Conservation (phyloP, 2,329 filamentous ascomycete species). For the Nothomitra cinnamomea region DNA sequence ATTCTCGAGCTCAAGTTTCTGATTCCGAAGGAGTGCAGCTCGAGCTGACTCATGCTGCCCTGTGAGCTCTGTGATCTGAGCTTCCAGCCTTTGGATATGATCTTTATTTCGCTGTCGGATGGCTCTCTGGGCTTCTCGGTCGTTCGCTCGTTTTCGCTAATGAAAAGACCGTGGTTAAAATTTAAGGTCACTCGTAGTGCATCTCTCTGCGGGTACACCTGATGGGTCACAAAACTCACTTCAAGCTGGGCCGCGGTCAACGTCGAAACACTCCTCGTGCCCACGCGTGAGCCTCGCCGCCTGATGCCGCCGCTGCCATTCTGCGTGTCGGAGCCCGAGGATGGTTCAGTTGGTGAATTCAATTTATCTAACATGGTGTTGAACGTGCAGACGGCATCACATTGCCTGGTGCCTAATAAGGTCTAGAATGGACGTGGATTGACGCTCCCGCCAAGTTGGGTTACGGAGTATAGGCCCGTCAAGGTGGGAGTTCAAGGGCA, state of each 20-base stretch:
- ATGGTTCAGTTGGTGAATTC: conserved; percentile 16
- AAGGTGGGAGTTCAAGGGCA: no score
- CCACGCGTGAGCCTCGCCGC: conserved; percentile 34
- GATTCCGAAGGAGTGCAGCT: background rate
- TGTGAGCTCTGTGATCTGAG: conserved; percentile 33
- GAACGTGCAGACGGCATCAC: background rate
- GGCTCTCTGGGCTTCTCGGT: conserved; percentile 41
- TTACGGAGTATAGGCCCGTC: no score
- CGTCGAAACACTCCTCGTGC: conserved; percentile 38
- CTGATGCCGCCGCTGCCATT: conserved; percentile 20
- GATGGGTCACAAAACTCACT: background rate
- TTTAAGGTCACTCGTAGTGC: no score
- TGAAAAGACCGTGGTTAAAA: no score
- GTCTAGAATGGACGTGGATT: no score
- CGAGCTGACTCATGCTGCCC: background rate
- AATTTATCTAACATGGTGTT: background rate
- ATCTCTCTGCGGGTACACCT: background rate
- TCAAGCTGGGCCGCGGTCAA: conserved; percentile 40
- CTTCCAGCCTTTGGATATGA: conserved; percentile 39
- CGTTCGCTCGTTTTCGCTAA: conserved; percentile 38
- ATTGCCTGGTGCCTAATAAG: background rate
- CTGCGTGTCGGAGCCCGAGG: conserved; percentile 20
- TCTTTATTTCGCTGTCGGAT: conserved; percentile 42
- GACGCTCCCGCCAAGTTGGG: no score
- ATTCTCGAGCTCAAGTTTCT: background rate